Evolutionary conservation across 441 rosid genomes (phyloP), one percentile per base, ranked within the genome.

Genomic region (Erodium texanum): DNA sequence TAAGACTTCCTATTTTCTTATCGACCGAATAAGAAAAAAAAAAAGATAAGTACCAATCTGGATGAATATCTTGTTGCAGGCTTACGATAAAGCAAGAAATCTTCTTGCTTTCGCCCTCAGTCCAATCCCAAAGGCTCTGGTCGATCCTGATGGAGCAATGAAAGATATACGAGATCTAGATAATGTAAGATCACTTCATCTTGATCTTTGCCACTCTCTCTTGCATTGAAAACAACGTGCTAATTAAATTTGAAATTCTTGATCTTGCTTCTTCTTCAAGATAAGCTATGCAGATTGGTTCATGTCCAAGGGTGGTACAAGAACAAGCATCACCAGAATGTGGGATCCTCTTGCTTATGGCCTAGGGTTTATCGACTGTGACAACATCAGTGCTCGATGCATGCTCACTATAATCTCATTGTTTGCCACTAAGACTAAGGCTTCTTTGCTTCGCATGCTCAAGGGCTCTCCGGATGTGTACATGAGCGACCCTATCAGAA

Each of bases 321-420:
- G 96, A 18, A 76, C 50, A 43, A 94, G 99, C 73, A 89, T 94
- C 71, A 93, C 87, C 75, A 86, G 99, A 82, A 85, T 94, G 99
- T 94, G 99, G 99, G 98, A 94, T 83, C 99, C 99, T 65, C 98
- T 94, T 81, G 99, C 99, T 50, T 94, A 94, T 73, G 97, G 96
- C 71, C 93, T 94, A 20, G 99, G 97, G 66, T 94, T 94, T 79
- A 91, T 94, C 63, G 99, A 92, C 78, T 94, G 99, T 59, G 98
- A 94, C 79, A 94, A 89, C 79, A 94, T 94, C 83, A 94, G 99
- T 73, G 98, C 99, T 16, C 88, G 99, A 43, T 94, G 99, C 77
- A 94, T 94, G 99, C 96, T 94, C 63, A 94, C 99, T 10, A 94
- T 94, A 83, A 92, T 94, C 84, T 88, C 99, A 3, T 78, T 94